Percentiles rank a stretch among this genome's conserved stretches.
Evolutionary conservation across 1,284 basidiomycete genomes (phyloP).

Genomic region (Apiotrichum laibachii): DNA sequence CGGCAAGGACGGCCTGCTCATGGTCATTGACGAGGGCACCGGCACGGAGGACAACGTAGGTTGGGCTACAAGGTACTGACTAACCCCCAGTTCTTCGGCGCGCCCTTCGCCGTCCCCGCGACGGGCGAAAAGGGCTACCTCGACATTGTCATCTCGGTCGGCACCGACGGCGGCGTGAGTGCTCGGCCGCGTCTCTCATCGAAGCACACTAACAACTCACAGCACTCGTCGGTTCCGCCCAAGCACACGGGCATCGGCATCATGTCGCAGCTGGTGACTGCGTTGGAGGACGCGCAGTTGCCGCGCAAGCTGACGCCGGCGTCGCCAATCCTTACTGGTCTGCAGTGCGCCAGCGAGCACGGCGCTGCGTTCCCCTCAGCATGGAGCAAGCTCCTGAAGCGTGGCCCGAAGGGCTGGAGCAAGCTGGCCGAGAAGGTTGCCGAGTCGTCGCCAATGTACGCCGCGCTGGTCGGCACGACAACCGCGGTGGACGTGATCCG

Average conservation of each 20-base stretch:
- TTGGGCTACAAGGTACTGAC: not conserved
- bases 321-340: slow-evolving; percentile 50
- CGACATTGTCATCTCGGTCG: slow-evolving; percentile 45
- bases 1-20: slow-evolving; percentile 45
- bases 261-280: slow-evolving; percentile 47
- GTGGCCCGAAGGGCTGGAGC: slow-evolving; percentile 42
- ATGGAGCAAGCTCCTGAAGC: slow-evolving; percentile 37
- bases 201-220: slow-evolving; percentile 3
- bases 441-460: slow-evolving; percentile 6
- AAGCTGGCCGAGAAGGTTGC: slow-evolving; percentile 33
- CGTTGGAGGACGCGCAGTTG: slow-evolving; percentile 51
- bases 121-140: slow-evolving; percentile 50
- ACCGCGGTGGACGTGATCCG: slow-evolving; percentile 46
- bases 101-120: slow-evolving; percentile 40
- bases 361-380: slow-evolving; percentile 40
- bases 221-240: slow-evolving; percentile 54
- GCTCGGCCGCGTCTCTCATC: no score
- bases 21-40: slow-evolving; percentile 52
- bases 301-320: slow-evolving; percentile 40
- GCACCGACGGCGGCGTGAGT: slow-evolving; percentile 47
- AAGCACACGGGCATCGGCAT: slow-evolving; percentile 54
- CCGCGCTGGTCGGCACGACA: slow-evolving; percentile 38
- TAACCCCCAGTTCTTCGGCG: slow-evolving; percentile 37
- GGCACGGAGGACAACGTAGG: slow-evolving; percentile 37
- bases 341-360: slow-evolving; percentile 53